These are phyloP conservation scores for Lactifluus echinatus DNA, from an alignment of 768 basidiomycete genomes.

Conservation along the genomic window DNA sequence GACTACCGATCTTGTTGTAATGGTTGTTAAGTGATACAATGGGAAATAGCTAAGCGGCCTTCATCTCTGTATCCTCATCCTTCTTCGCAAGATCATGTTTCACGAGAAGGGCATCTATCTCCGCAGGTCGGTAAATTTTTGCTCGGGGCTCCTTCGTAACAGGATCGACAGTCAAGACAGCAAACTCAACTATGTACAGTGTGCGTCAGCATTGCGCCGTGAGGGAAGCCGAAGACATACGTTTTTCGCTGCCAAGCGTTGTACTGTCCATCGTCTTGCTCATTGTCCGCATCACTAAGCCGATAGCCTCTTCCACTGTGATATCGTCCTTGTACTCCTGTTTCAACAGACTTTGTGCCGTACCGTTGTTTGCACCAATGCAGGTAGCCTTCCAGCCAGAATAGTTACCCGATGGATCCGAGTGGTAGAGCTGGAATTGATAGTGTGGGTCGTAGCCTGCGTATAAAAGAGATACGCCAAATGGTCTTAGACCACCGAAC, in stretches of 20 bases:
- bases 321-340: slow-evolving; percentile 99
- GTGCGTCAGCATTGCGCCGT: slow-evolving; percentile 1
- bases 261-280: slow-evolving; percentile 99
- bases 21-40: too few species aligned
- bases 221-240: slow-evolving; percentile 38
- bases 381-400: slow-evolving; percentile 98
- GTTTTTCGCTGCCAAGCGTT: slow-evolving; percentile 90
- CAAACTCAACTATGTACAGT: slow-evolving; percentile 74
- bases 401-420: slow-evolving; percentile 97
- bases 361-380: slow-evolving; percentile 97
- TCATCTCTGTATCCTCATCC: slow-evolving; percentile 77
- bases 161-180: slow-evolving; percentile 82
- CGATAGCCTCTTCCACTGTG: slow-evolving; percentile 81
- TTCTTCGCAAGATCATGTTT: slow-evolving; percentile 83
- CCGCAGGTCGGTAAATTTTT: slow-evolving; percentile 84
- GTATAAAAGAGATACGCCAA: slow-evolving; percentile 94
- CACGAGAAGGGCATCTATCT: slow-evolving; percentile 77
- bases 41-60: slow-evolving; percentile 31
- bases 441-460: slow-evolving; percentile 96
- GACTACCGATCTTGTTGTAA: not conserved
- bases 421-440: slow-evolving; percentile 95
- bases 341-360: slow-evolving; percentile 89
- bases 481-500: slow-evolving; percentile 94
- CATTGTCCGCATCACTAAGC: slow-evolving; percentile 89
- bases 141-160: slow-evolving; percentile 70